Conservation (phyloP, 1,284 basidiomycete genomes). For the Hymenochaete sp. region DNA sequence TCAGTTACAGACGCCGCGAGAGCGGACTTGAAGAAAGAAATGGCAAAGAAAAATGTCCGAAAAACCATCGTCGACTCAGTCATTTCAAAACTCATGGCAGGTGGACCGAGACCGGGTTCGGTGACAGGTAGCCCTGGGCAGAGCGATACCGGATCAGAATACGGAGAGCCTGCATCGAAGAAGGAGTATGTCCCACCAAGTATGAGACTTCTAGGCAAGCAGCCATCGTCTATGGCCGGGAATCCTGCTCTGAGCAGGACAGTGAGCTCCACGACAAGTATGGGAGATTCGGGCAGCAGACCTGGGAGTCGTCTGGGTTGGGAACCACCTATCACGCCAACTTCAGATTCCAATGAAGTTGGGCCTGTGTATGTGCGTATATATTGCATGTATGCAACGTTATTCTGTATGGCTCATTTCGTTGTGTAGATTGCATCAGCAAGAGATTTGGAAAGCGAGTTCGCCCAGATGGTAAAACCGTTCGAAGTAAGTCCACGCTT, state of each 20-base stretch:
- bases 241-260: conserved; percentile 35
- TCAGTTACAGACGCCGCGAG: conserved; percentile 78
- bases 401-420: conserved; percentile 17
- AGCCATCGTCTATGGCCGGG: conserved; percentile 31
- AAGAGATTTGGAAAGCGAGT: conserved; percentile 81
- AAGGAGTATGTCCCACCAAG: conserved; percentile 71
- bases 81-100: conserved; percentile 48
- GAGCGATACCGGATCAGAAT: conserved; percentile 50
- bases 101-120: conserved; percentile 24
- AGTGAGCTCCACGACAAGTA: conserved; percentile 36
- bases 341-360: conserved; percentile 12
- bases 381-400: conserved; percentile 1
- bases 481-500: conserved; percentile 68
- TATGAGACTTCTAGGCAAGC: conserved; percentile 47
- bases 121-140: conserved; percentile 34
- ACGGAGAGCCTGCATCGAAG: conserved; percentile 41
- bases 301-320: conserved; percentile 10
- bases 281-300: conserved; percentile 11
- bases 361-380: conserved; percentile 14
- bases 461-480: conserved; percentile 64
- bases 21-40: conserved; percentile 87
- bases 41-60: conserved; percentile 75
- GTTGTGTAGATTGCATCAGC: conserved; percentile 67
- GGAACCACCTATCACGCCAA: conserved; percentile 12
- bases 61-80: conserved; percentile 78